phyloP scores from a whole-genome alignment of 2,329 filamentous ascomycete genomes.

The Stagonosporopsis rhizophila region DNA sequence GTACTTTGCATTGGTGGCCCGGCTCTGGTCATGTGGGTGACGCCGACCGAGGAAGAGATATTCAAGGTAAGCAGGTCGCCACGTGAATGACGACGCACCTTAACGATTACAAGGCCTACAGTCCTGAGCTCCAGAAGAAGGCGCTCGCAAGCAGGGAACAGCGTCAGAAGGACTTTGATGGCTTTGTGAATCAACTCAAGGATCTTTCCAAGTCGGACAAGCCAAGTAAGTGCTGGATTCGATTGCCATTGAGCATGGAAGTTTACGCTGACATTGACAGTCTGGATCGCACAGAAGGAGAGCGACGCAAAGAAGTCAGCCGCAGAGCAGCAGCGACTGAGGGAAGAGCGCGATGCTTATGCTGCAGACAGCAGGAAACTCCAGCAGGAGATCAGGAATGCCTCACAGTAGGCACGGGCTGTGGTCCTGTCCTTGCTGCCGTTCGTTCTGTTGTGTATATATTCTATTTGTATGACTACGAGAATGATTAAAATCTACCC shows the following conservation, averaged over 20 bases:
- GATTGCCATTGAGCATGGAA: not conserved
- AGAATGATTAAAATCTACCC: constrained; percentile 22
- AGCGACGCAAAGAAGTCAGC: constrained; percentile 40
- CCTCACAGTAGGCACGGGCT: constrained; percentile 30
- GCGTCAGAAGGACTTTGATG: constrained; percentile 84
- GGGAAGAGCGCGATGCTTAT: constrained; percentile 42
- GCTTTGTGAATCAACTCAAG: constrained; percentile 84
- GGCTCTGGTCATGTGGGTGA: constrained; percentile 78
- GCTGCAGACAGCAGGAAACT: constrained; percentile 43
- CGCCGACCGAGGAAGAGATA: constrained; percentile 89
- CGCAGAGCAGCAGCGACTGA: constrained; percentile 33
- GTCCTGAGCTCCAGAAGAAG: constrained; percentile 89
- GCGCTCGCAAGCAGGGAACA: constrained; percentile 80
- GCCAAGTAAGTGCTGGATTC: constrained; percentile 68
- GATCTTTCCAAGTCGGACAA: constrained; percentile 90
- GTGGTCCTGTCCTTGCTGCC: constrained; percentile 1
- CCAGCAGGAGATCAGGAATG: constrained; percentile 45
- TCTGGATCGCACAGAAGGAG: constrained; percentile 48
- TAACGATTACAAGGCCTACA: constrained; percentile 69
- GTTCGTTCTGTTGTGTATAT: constrained; percentile 18
- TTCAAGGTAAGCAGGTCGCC: constrained; percentile 62
- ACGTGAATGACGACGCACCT: constrained; percentile 19
- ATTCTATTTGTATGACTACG: constrained; percentile 27
- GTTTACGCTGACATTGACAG: constrained; percentile 29
- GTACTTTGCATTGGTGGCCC: constrained; percentile 83